Percentiles rank a stretch among this genome's conserved stretches.
Conservation (phyloP, 2,329 filamentous ascomycete species). For the Penicillium olsonii region DNA sequence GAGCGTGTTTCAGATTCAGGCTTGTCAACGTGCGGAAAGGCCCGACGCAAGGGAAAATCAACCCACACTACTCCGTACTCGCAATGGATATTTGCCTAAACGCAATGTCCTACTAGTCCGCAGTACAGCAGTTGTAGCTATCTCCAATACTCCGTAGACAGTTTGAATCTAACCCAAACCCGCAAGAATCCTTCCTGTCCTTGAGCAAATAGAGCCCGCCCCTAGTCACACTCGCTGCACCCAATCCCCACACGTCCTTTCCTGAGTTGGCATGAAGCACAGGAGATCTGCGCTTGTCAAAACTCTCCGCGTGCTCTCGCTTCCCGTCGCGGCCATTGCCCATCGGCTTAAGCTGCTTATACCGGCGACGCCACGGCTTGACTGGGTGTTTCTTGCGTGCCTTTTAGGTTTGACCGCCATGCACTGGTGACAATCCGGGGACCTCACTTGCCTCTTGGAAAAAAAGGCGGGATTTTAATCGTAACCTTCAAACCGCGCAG, state of each 20-base stretch:
- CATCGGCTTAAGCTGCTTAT: slow-evolving; percentile 1
- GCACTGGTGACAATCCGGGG: slow-evolving; percentile 2
- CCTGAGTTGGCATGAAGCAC: neutral
- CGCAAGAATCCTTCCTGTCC: neutral
- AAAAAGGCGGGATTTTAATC: neutral
- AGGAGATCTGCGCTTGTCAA: slow-evolving; percentile 1
- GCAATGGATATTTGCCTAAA: too few species aligned
- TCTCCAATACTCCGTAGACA: neutral
- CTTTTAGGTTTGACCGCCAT: neutral
- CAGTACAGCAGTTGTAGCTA: too few species aligned
- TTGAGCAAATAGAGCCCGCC: neutral
- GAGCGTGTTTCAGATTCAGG: slow-evolving; percentile 22
- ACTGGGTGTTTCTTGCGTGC: neutral
- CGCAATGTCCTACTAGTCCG: too few species aligned
- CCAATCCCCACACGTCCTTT: neutral
- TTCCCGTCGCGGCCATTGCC: neutral
- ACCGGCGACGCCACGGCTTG: neutral
- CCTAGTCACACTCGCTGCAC: neutral
- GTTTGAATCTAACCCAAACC: neutral
- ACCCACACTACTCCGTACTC: neutral
- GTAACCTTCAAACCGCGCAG: neutral
- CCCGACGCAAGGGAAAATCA: slow-evolving; percentile 6
- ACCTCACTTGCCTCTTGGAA: neutral
- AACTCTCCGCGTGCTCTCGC: neutral
- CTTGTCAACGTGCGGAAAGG: slow-evolving; percentile 18